Evolutionary conservation across 352 stramenopile genomes (phyloP).

Genomic region (Globisporangium viniferum): DNA sequence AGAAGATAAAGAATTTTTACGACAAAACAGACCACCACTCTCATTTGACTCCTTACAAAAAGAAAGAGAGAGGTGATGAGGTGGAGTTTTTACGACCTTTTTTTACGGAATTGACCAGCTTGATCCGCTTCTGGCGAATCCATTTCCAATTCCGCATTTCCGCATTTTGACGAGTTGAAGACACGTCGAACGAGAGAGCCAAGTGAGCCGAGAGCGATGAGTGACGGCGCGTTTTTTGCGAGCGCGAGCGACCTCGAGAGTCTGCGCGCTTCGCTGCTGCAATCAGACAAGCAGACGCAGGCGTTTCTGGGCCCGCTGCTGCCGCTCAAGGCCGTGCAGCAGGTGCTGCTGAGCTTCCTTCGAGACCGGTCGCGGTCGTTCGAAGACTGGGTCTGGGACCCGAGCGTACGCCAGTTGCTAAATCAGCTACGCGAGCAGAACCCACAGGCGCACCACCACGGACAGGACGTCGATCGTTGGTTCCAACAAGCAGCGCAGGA

Average conservation of each 20-base stretch:
- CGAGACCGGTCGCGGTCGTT: slow-evolving; percentile 54
- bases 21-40: not conserved
- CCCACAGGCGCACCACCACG: slow-evolving; percentile 24
- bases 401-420: slow-evolving; percentile 52
- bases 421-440: slow-evolving; percentile 37
- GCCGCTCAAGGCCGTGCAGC: slow-evolving; percentile 52
- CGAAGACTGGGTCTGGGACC: slow-evolving; percentile 78
- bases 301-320: slow-evolving; percentile 57
- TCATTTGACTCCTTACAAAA: not conserved
- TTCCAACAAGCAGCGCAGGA: slow-evolving; percentile 36
- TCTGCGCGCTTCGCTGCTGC: slow-evolving; percentile 38
- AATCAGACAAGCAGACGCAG: slow-evolving; percentile 50
- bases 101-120: slow-evolving; percentile 5
- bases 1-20: not conserved
- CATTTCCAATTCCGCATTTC: slow-evolving; percentile 1
- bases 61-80: not conserved
- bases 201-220: not conserved
- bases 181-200: not conserved
- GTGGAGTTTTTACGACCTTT: slow-evolving; percentile 10
- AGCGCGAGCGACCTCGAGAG: slow-evolving; percentile 27
- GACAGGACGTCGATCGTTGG: slow-evolving; percentile 37
- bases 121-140: not conserved
- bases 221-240: slow-evolving; percentile 5
- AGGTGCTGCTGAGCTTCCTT: slow-evolving; percentile 72
- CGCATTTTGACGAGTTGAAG: slow-evolving; percentile 9